phyloP scores from a whole-genome alignment of 139 green algal genomes.

The Coelastrella sp. region DNA sequence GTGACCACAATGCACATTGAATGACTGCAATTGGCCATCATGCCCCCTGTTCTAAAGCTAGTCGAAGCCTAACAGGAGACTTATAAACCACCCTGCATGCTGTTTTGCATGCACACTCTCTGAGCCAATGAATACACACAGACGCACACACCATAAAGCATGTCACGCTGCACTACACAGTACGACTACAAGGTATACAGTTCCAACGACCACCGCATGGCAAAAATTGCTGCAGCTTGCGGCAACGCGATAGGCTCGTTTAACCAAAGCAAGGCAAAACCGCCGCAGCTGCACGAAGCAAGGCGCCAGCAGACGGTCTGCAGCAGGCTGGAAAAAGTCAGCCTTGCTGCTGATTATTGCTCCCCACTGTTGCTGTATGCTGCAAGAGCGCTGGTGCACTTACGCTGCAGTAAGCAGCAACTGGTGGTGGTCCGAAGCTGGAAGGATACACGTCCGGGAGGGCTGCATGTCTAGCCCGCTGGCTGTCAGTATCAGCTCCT shows the following conservation, averaged over 20 bases:
- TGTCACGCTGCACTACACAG: slow-evolving; percentile 13
- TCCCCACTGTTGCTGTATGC: too few species aligned
- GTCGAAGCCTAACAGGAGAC: too few species aligned
- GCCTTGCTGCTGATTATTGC: too few species aligned
- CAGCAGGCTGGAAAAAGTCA: neutral
- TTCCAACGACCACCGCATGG: neutral
- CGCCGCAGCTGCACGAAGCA: neutral
- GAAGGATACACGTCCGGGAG: neutral
- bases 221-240: slow-evolving; percentile 19
- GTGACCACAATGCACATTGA: too few species aligned
- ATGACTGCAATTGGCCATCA: too few species aligned
- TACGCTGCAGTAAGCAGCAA: slow-evolving; percentile 39
- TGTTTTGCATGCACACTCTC: neutral
- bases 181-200: slow-evolving; percentile 18
- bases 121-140: neutral
- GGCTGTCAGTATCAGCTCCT: slow-evolving; percentile 47
- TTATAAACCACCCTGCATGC: neutral
- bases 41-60: too few species aligned
- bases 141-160: neutral
- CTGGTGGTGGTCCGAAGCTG: neutral
- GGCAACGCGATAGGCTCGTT: neutral
- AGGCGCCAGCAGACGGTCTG: neutral
- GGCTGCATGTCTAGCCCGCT: slow-evolving; percentile 45
- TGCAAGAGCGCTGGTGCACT: neutral
- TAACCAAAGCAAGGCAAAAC: neutral